Percentiles rank a stretch among this genome's conserved stretches.
Evolutionary conservation across 2,329 filamentous ascomycete genomes (phyloP).

Genomic region (Fusarium caatingaense): DNA sequence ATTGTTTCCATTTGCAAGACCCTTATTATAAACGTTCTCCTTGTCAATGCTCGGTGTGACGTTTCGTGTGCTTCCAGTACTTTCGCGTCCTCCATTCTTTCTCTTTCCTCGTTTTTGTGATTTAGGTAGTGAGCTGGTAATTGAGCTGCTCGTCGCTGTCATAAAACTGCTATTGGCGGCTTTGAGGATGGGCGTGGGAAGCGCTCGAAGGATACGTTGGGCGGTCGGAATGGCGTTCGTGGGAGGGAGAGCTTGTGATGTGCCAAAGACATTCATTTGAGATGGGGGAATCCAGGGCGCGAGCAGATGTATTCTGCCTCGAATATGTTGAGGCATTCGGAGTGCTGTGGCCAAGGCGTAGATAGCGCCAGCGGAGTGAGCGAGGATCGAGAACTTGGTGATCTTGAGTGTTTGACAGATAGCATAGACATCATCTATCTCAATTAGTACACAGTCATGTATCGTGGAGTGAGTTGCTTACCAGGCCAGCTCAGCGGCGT

Average conservation of each 20-base stretch:
- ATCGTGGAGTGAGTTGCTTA: slow-evolving; percentile 57
- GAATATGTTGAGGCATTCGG: slow-evolving; percentile 95
- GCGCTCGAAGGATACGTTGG: slow-evolving; percentile 87
- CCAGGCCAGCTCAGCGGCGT: slow-evolving; percentile 95
- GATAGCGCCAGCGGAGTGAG: slow-evolving; percentile 97
- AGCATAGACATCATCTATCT: slow-evolving; percentile 81
- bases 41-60: slow-evolving; percentile 58
- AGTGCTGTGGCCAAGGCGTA: slow-evolving; percentile 95
- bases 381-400: slow-evolving; percentile 94
- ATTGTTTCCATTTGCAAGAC: slow-evolving; percentile 40
- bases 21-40: slow-evolving; percentile 57
- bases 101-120: slow-evolving; percentile 70
- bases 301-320: slow-evolving; percentile 91
- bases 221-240: slow-evolving; percentile 89
- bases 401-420: slow-evolving; percentile 94
- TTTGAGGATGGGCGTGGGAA: slow-evolving; percentile 91
- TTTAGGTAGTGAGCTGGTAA: slow-evolving; percentile 82
- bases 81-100: slow-evolving; percentile 59
- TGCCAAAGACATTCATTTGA: slow-evolving; percentile 83
- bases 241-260: slow-evolving; percentile 79
- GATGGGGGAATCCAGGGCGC: slow-evolving; percentile 98
- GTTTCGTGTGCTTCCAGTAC: slow-evolving; percentile 52
- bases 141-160: slow-evolving; percentile 87
- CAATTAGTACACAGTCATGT: background rate
- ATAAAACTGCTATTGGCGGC: slow-evolving; percentile 97